phyloP scores from a whole-genome alignment of 257 asterid species.

The Nicotiana tabacum region DNA sequence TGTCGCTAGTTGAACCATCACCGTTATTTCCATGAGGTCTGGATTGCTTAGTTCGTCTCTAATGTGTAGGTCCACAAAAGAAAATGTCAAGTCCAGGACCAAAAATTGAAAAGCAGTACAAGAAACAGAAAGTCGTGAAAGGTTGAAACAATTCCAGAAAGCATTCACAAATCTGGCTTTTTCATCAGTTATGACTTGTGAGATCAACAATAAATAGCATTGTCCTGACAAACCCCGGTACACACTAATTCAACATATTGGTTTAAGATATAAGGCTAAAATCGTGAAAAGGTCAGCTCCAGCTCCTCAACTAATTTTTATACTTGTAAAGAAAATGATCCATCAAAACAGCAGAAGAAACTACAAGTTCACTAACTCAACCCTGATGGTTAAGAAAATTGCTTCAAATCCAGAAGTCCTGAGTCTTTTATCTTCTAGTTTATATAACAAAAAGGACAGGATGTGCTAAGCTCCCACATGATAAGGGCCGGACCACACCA shows the following conservation, averaged over 20 bases:
- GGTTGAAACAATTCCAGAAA: not conserved
- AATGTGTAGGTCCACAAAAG: constrained; percentile 15
- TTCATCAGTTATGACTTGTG: not conserved
- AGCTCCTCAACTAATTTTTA: not conserved
- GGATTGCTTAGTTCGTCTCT: constrained; percentile 60
- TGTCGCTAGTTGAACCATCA: constrained; percentile 38
- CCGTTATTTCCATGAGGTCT: constrained; percentile 27
- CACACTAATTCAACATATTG: not conserved
- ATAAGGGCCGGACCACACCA: too few relatives aligned
- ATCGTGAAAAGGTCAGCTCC: not conserved
- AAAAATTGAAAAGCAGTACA: not conserved
- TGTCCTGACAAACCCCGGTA: not conserved
- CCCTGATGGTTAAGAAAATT: not conserved
- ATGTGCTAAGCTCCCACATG: too few relatives aligned
- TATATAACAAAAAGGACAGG: too few relatives aligned
- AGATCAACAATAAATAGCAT: not conserved
- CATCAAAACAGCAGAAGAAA: not conserved
- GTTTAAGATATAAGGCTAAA: not conserved
- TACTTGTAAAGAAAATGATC: not conserved
- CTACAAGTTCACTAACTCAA: not conserved
- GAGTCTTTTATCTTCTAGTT: too few relatives aligned
- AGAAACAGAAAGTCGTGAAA: not conserved
- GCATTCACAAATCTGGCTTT: not conserved
- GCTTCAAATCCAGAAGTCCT: too few relatives aligned
- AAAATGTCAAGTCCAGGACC: not conserved